Conservation (phyloP, 2,329 filamentous ascomycete genomes). For the Aspergillus pseudonomiae region DNA sequence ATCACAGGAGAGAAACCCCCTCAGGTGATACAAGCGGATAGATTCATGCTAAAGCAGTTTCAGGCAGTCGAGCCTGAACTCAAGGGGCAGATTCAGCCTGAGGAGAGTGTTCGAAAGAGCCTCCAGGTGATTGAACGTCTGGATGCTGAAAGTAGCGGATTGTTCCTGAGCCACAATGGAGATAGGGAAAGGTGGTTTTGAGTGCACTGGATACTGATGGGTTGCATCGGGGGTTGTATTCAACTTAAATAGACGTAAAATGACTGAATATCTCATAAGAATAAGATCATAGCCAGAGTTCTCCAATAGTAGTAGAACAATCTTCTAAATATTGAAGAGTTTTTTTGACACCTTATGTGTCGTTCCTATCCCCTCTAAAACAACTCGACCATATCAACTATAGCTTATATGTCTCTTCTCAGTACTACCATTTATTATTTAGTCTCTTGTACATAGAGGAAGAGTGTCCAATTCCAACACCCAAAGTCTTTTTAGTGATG, state of each 20-base stretch:
- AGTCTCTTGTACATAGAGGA: too few relatives aligned
- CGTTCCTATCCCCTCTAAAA: too few relatives aligned
- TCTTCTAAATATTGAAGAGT: too few relatives aligned
- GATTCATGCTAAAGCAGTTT: background rate
- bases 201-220: background rate
- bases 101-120: background rate
- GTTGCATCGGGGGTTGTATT: background rate
- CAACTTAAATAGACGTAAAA: background rate
- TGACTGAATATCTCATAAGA: background rate
- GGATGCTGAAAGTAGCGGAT: background rate
- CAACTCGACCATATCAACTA: too few relatives aligned
- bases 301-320: background rate
- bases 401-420: too few relatives aligned
- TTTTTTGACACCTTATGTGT: too few relatives aligned
- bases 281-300: background rate
- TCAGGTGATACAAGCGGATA: background rate
- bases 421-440: too few relatives aligned
- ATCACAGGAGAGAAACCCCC: background rate
- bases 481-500: too few relatives aligned
- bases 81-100: background rate
- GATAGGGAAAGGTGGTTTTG: background rate
- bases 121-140: background rate
- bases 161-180: background rate
- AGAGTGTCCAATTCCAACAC: too few relatives aligned
- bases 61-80: background rate